These are phyloP conservation scores for Potentilla sterilis DNA, from an alignment of 306 rosid genomes.

Conservation along the genomic window DNA sequence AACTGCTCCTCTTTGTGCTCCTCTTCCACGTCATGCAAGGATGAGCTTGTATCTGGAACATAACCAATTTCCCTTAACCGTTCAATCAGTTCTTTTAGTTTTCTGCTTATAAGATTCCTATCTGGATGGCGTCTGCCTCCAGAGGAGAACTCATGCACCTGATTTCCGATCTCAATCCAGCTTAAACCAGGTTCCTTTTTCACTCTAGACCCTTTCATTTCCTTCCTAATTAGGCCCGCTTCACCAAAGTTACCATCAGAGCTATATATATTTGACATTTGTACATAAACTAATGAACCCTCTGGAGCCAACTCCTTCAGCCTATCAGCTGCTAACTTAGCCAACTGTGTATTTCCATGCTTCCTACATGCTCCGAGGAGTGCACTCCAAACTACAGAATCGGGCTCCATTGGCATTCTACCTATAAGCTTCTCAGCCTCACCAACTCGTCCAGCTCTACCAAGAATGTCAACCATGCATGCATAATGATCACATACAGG, in stretches of 20 bases:
- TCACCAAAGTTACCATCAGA: constrained; percentile 56
- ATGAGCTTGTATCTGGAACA: constrained; percentile 63
- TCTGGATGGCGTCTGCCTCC: constrained; percentile 65
- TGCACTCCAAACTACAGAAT: constrained; percentile 87
- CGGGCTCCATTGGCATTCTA: constrained; percentile 81
- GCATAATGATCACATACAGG: constrained; percentile 80
- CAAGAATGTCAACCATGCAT: constrained; percentile 87
- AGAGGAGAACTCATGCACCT: constrained; percentile 77
- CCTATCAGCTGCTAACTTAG: constrained; percentile 69
- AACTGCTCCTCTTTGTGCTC: constrained; percentile 85
- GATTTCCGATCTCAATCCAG: constrained; percentile 72
- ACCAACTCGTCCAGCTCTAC: constrained; percentile 65
- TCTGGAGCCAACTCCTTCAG: constrained; percentile 61
- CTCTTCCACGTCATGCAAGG: constrained; percentile 63
- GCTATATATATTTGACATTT: constrained; percentile 76
- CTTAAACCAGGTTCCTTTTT: constrained; percentile 89
- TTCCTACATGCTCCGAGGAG: constrained; percentile 86
- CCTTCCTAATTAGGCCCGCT: constrained; percentile 61
- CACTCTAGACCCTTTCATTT: constrained; percentile 70
- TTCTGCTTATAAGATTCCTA: constrained; percentile 39
- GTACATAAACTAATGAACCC: constrained; percentile 67
- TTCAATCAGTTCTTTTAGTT: constrained; percentile 58
- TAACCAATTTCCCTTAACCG: constrained; percentile 74
- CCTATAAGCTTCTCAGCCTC: constrained; percentile 65
- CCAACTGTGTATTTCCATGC: constrained; percentile 63